Evolutionary conservation across 306 rosid species (phyloP).

Genomic region (Lathyrus aphaca): DNA sequence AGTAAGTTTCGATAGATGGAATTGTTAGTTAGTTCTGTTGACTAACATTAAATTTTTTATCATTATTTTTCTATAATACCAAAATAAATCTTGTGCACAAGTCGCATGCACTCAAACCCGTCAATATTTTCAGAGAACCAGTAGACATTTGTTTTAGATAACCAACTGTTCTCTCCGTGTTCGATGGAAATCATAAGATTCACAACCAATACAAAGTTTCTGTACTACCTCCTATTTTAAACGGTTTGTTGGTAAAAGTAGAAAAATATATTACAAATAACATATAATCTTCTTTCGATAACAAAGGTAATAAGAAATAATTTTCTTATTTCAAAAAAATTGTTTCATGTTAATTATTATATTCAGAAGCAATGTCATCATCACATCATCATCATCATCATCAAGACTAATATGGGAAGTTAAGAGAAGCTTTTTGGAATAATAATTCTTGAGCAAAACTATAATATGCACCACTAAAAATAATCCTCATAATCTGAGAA

Average conservation of each 20-base stretch:
- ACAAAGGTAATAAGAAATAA: too few relatives aligned
- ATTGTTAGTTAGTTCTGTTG: too few relatives aligned
- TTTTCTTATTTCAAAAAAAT: too few relatives aligned
- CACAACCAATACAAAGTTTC: not conserved
- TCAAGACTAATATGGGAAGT: conserved; percentile 5
- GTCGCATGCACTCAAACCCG: not conserved
- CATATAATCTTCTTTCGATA: too few relatives aligned
- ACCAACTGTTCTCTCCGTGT: not conserved
- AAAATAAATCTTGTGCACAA: conserved; percentile 1
- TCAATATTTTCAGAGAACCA: not conserved
- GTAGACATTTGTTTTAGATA: not conserved
- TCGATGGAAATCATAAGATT: not conserved
- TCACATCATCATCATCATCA: conserved; percentile 8
- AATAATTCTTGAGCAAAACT: conserved; percentile 40
- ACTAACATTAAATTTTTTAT: too few relatives aligned
- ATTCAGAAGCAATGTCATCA: not conserved
- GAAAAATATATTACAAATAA: too few relatives aligned
- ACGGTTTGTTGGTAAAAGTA: too few relatives aligned
- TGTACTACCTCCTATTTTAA: not conserved
- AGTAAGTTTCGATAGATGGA: too few relatives aligned
- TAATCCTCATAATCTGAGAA: conserved; percentile 41
- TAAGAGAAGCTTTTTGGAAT: conserved; percentile 31
- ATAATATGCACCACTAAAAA: conserved; percentile 36
- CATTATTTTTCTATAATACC: too few relatives aligned
- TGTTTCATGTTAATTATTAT: not conserved